Percentiles rank a stretch among this genome's conserved stretches.
Conservation (phyloP, 1,139 yeast species). For the Spencermartinsiella ligniputridi region DNA sequence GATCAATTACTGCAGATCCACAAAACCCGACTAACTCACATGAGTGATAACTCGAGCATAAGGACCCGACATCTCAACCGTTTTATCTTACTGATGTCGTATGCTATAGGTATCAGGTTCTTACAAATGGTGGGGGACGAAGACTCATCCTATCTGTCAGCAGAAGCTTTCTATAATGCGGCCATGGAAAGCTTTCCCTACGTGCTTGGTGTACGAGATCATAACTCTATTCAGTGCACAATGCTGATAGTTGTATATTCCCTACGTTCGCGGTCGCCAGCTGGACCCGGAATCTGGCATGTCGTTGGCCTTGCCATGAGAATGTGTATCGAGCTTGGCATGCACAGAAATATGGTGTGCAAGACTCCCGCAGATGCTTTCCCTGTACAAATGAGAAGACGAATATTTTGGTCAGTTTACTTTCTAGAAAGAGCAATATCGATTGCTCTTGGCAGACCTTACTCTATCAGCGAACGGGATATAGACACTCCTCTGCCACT, state of each 20-base stretch:
- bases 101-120: conserved; percentile 11
- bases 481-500: conserved; percentile 11
- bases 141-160: neutral
- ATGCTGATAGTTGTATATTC: conserved; percentile 7
- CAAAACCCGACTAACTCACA: neutral
- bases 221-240: conserved; percentile 10
- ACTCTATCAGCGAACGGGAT: conserved; percentile 12
- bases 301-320: conserved; percentile 11
- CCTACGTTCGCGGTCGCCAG: conserved; percentile 7
- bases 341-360: conserved; percentile 12
- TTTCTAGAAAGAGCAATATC: conserved; percentile 11
- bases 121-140: conserved; percentile 9
- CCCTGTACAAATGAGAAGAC: conserved; percentile 7
- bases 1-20: conserved; percentile 3
- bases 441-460: conserved; percentile 13
- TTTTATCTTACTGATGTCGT: conserved; percentile 10
- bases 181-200: conserved; percentile 9
- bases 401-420: conserved; percentile 13
- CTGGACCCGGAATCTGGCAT: conserved; percentile 15
- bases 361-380: conserved; percentile 2
- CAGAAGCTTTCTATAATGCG: conserved; percentile 4
- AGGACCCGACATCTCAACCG: conserved; percentile 2
- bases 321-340: conserved; percentile 13
- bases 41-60: neutral
- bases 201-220: conserved; percentile 5